Evolutionary conservation across 1,284 basidiomycete species (phyloP).

Genomic region (Meripilus lineatus): DNA sequence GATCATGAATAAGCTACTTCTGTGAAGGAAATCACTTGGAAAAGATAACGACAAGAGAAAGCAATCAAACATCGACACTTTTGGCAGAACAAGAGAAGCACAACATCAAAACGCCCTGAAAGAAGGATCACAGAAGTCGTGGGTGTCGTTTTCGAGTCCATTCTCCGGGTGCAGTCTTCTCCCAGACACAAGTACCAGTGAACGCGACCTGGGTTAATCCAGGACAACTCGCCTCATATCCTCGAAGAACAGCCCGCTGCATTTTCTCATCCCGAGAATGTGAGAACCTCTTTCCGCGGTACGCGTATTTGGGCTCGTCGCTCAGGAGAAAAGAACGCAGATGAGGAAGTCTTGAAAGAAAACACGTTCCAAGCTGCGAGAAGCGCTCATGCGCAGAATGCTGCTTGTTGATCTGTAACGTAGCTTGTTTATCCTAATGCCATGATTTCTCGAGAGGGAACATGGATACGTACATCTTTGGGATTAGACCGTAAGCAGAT

Average conservation of each 20-base stretch:
- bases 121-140: no score
- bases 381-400: neutral
- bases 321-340: neutral
- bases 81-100: no score
- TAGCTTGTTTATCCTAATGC: no score
- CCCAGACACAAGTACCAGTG: neutral
- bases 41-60: no score
- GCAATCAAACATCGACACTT: no score
- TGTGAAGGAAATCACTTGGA: no score
- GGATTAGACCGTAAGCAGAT: neutral
- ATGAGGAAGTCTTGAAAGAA: neutral
- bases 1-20: no score
- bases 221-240: neutral
- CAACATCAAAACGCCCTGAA: no score
- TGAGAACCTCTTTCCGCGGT: neutral
- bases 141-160: no score
- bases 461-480: conserved; percentile 1
- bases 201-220: neutral
- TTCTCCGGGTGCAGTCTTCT: neutral
- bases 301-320: neutral
- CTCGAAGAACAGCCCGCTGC: neutral
- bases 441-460: no score
- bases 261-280: neutral
- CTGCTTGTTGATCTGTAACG: no score
- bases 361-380: neutral